Base-by-base conservation (phyloP, 208 protist species). In the Acanthamoeba lenticulata region DNA sequence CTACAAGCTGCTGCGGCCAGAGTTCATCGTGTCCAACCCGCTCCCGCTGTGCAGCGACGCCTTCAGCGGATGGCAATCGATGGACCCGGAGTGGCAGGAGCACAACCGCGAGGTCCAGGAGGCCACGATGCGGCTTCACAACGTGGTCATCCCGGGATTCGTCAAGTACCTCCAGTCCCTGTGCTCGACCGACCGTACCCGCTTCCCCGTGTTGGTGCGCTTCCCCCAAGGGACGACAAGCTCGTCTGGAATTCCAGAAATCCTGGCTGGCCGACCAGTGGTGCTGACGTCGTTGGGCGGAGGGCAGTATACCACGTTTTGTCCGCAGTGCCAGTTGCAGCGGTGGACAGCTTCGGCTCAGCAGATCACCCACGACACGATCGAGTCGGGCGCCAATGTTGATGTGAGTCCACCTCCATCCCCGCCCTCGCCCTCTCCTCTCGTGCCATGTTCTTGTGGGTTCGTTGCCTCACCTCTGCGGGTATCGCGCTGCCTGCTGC, bases 1-100 rank as follows among this genome's bases (percentile, higher is more conserved):
- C 86, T 92, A 77, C 62, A 92, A 92, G 44, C 29, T 92, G 34
- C 57, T 92, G 47, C 52, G 86, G 13, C 86, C 86, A 40, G 86
- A 89, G 45, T 89, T 89, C 27, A 9, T 77, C 13, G 52, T 45
- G 27, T 65, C 55, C 86, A 77, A 92, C 29, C 38, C 47, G 17
- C 52, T 92, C 29, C 86, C 86, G 29, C 44, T 92, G 62, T 77
- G 86, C 86, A 77, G 55, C 38, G 86, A 92, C 24, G 86, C 86
- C 1, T 92, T 89, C 52, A 92, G 55, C 17, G 86, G 86, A 38
- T 92, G 86, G 86, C 86, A 92, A 36, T 29, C 57, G 27, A 92
- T 57, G 44, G 86, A 92, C 27, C 86, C 86, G 19, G 38, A 77
- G 36, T 72, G 55, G 57, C 27, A 24, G 0, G 42, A 65, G 24